Evolutionary conservation across 106 monocot genomes (phyloP).

Genomic region (Allium cepa): DNA sequence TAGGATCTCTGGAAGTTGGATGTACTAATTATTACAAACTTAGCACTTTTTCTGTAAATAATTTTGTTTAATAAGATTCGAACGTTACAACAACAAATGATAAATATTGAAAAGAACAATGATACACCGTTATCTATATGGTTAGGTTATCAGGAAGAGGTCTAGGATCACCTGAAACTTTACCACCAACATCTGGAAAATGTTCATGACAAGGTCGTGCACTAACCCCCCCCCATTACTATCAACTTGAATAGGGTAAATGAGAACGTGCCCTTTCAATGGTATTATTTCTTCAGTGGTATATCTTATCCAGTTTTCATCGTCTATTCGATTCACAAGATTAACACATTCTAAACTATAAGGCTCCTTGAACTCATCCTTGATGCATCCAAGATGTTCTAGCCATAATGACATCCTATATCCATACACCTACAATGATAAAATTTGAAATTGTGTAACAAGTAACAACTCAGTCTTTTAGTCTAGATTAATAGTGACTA

Average conservation of each 20-base stretch:
- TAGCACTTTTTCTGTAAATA: too few relatives aligned
- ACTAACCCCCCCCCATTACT: slow-evolving; percentile 17
- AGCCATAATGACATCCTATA: slow-evolving; percentile 48
- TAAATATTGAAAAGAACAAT: background rate
- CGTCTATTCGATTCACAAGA: slow-evolving; percentile 29
- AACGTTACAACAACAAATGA: background rate
- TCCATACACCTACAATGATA: slow-evolving; percentile 29
- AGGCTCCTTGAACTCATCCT: slow-evolving; percentile 27
- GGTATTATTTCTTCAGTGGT: slow-evolving; percentile 7
- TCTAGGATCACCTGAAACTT: slow-evolving; percentile 33
- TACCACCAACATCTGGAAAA: slow-evolving; percentile 62
- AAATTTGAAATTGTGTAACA: background rate
- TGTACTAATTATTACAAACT: too few relatives aligned
- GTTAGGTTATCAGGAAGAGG: slow-evolving; percentile 56
- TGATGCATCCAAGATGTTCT: slow-evolving; percentile 30
- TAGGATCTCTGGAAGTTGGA: too few relatives aligned
- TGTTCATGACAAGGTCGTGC: slow-evolving; percentile 9
- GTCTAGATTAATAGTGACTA: too few relatives aligned
- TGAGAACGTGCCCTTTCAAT: slow-evolving; percentile 30
- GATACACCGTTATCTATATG: slow-evolving; percentile 14
- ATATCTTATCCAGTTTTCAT: slow-evolving; percentile 27
- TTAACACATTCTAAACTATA: slow-evolving; percentile 21
- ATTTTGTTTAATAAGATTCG: too few relatives aligned
- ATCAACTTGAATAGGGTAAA: slow-evolving; percentile 28
- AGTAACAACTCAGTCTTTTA: background rate